Conservation (phyloP, 345 rosid genomes). For the Noccaea bulbosa region DNA sequence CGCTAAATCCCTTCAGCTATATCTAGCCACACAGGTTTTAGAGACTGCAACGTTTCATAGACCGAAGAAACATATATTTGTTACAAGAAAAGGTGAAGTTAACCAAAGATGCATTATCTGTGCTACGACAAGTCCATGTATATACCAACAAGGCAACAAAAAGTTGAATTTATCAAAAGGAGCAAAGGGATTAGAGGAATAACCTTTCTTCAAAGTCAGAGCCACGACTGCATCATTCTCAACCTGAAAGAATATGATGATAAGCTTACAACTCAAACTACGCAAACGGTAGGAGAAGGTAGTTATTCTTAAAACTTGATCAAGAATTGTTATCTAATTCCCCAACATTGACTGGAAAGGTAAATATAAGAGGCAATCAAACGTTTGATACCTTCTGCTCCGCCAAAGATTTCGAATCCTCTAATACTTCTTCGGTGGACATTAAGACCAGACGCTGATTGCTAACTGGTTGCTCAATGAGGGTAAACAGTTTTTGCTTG, state of each 20-base stretch:
- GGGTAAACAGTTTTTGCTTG: conserved; percentile 71
- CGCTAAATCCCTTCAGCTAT: conserved; percentile 15
- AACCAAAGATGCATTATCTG: conserved; percentile 24
- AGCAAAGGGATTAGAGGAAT: conserved; percentile 29
- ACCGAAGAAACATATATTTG: neutral
- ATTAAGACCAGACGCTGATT: conserved; percentile 73
- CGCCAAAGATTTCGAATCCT: conserved; percentile 80
- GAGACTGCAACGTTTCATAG: conserved; percentile 15
- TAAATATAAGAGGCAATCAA: neutral
- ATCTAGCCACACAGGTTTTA: conserved; percentile 15
- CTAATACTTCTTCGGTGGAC: conserved; percentile 62
- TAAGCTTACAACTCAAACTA: conserved; percentile 1
- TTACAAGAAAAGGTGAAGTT: neutral
- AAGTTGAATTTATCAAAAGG: conserved; percentile 16
- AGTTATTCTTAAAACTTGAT: conserved; percentile 8
- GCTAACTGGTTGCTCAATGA: conserved; percentile 66
- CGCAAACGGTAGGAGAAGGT: neutral
- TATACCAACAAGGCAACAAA: conserved; percentile 12
- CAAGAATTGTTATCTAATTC: neutral
- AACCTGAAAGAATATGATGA: conserved; percentile 54
- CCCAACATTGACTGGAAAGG: neutral
- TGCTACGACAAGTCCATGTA: neutral
- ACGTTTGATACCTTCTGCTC: conserved; percentile 66
- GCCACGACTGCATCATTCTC: conserved; percentile 96
- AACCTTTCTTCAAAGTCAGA: conserved; percentile 86